phyloP scores from a whole-genome alignment of 352 stramenopile genomes.

The Phytopythium kandeliae region DNA sequence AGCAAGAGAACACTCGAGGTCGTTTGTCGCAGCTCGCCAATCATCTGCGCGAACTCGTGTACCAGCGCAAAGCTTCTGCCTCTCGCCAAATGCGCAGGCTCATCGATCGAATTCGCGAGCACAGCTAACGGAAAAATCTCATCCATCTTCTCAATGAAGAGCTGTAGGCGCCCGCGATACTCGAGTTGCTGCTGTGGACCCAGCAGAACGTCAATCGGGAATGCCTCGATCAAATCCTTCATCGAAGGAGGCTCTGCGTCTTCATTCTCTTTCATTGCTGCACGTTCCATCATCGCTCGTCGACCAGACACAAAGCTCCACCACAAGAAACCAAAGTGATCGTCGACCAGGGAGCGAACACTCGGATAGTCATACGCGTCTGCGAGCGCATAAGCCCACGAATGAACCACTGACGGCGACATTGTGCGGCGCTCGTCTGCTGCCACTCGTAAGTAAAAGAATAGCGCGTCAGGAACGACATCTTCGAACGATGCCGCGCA shows the following conservation, averaged over 20 bases:
- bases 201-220: slow-evolving; percentile 2
- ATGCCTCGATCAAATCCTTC: slow-evolving; percentile 11
- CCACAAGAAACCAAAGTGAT: slow-evolving; percentile 70
- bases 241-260: slow-evolving; percentile 1
- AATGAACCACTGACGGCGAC: slow-evolving; percentile 32
- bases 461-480: slow-evolving; percentile 46
- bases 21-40: not conserved
- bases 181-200: slow-evolving; percentile 4
- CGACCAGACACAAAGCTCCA: slow-evolving; percentile 12
- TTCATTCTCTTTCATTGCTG: slow-evolving; percentile 7
- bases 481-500: slow-evolving; percentile 56
- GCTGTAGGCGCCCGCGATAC: not conserved
- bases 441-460: slow-evolving; percentile 42
- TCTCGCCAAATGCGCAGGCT: not conserved
- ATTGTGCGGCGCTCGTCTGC: slow-evolving; percentile 25
- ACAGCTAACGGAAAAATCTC: slow-evolving; percentile 41
- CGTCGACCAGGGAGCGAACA: slow-evolving; percentile 36
- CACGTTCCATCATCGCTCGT: not conserved
- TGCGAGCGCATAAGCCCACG: slow-evolving; percentile 41
- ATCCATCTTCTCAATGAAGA: slow-evolving; percentile 36
- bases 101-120: slow-evolving; percentile 31
- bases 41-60: slow-evolving; percentile 1
- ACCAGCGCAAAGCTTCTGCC: not conserved
- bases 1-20: not conserved
- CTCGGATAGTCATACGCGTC: slow-evolving; percentile 42